Base-by-base conservation (phyloP, 495 filamentous ascomycete species). In the Aspergillus egyptiacus region DNA sequence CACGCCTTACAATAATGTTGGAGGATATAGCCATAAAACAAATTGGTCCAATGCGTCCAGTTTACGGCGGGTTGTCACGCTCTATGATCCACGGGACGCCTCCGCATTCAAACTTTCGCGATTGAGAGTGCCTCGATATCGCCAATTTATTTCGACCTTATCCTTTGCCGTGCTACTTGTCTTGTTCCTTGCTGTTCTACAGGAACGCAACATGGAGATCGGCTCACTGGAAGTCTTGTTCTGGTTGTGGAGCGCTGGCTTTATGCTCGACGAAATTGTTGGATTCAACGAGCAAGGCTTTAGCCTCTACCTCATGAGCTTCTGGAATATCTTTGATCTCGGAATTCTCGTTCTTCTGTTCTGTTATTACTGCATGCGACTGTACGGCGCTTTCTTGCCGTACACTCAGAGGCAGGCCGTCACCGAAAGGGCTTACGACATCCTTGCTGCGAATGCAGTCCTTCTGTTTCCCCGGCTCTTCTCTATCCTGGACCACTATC, bases 211-310 rank as follows among this genome's bases (percentile, higher is more conserved):
- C 15, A 76, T 78, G 34, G 71, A 74, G 18, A 95, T 96, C 56
- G 93, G 89, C 10, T 71, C 79, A 2, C 66, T 95, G 6, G 91
- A 96, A 63, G 63, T 95, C 17, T 57, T 93, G 9, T 96, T 96
- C 62, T 96, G 91, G 91, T 84, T 96, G 62, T 96, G 91, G 91
- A 91, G 87, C 60, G 86, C 87, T 18, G 91, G 91, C 3, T 96
- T 91, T 65, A 94, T 96, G 87, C 83, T 96, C n/a, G 89, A 94
- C 57, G 89, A 95, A 63, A 73, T 95, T 34, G 86, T 93, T 23
- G 88, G 88, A 6, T 94, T 94, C 73, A 91, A 88, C 54, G 89
- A 95, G 60, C 86, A 94, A 59, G 91, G 91, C 6, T 93, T 96
- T 61, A 89, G 89, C 41, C 77, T 96, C 8, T 96, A 95, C 67